phyloP scores from a whole-genome alignment of 225 moss, liverwort and hornwort species.

The Physcomitrium patens region DNA sequence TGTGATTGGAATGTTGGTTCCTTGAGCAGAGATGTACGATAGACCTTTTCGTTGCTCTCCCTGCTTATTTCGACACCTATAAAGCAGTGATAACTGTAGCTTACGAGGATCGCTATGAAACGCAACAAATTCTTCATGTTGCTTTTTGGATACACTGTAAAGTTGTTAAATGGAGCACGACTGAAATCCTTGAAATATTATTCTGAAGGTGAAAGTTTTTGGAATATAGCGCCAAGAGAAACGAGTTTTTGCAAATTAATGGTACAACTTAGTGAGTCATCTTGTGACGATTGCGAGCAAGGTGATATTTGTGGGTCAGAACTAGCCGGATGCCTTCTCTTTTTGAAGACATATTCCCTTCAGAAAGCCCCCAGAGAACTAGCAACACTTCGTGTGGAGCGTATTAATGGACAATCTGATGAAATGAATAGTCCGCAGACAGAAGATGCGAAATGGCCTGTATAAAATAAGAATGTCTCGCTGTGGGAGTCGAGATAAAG shows the following conservation, averaged over 20 bases:
- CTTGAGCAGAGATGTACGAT: background rate
- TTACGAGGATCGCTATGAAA: too few relatives aligned
- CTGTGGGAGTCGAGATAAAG: background rate
- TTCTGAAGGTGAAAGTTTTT: conserved; percentile 3
- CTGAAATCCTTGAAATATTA: background rate
- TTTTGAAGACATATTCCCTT: background rate
- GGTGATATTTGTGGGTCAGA: background rate
- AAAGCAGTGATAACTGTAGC: background rate
- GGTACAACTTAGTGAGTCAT: conserved; percentile 7
- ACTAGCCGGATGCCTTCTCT: conserved; percentile 2
- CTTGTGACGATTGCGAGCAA: background rate
- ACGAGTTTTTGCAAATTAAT: background rate
- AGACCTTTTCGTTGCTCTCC: background rate
- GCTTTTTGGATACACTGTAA: background rate
- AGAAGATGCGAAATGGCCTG: conserved; percentile 4
- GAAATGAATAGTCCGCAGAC: background rate
- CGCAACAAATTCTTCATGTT: background rate
- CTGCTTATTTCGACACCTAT: background rate
- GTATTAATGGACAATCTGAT: conserved; percentile 13
- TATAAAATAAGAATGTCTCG: background rate
- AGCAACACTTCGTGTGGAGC: background rate
- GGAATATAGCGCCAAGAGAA: background rate
- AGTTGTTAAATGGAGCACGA: background rate
- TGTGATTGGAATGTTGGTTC: conserved; percentile 4
- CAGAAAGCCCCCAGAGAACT: conserved; percentile 1